Base-by-base conservation (phyloP, 371 early-diverging fungal genomes). In the Rhizopus stolonifer region DNA sequence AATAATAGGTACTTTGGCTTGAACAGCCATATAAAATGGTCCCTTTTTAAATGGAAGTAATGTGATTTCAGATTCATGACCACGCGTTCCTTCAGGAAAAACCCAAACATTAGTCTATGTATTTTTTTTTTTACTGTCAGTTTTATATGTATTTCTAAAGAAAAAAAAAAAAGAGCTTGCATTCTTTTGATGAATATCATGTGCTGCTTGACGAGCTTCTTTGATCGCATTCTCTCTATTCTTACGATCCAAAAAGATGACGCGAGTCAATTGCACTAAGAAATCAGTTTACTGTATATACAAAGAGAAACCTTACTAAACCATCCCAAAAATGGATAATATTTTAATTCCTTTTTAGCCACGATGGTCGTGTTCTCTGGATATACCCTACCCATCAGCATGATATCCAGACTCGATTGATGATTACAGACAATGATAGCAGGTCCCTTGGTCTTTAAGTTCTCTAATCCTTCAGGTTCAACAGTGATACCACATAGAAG, bases 21-120 rank as follows among this genome's bases (percentile, higher is more conserved):
- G 89, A 49, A 89, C 84, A 11, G 98, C 96, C 62, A 97, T 82
- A 60, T 93, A 85, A 68, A 97, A 97, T 8, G 90, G 89, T 10
- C 92, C 93, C 67, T 92, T 91, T 66, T 97, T 97, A 77, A 97
- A 96, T 0, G 93, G 94, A 44, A 96, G 71, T 54, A 97, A 57
- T 46, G 77, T 73, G 18, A 91, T 80, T 47, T 82, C 83, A 22
- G 77, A 67, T 33, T 84, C 81, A 61, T 83, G 86, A 6, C 90
- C 88, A 31, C 96, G 88, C 6, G 96, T 97, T 43, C 96, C 98
- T 73, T 97, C 98, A 24, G 96, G 94, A 77, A 88, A 95, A 48
- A 96, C 79, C 81, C 86, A 92, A 29, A 96, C 88, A 34, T 87
- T 85, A 32, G 80, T 77, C 82, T 90, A 64, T 14, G 96, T 5